These are phyloP conservation scores for Trichoderma endophyticum DNA, from an alignment of 2,329 filamentous ascomycete genomes.

Conservation along the genomic window DNA sequence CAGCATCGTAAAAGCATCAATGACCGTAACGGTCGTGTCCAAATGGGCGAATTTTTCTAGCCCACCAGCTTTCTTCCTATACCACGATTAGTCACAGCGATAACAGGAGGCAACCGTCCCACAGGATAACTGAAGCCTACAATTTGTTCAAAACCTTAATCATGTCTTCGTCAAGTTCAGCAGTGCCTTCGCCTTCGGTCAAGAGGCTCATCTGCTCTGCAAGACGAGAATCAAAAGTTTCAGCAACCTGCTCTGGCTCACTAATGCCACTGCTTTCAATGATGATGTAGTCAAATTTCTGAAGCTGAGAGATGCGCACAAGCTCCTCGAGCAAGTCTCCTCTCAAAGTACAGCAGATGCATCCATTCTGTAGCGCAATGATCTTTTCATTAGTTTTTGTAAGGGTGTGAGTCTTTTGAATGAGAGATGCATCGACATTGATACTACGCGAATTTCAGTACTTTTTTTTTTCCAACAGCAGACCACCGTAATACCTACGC, in stretches of 20 bases:
- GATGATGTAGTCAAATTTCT: conserved; percentile 67
- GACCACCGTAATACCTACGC: conserved; percentile 37
- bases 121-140: conserved; percentile 24
- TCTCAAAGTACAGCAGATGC: conserved; percentile 72
- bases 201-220: conserved; percentile 44
- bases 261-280: conserved; percentile 72
- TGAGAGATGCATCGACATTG: conserved; percentile 63
- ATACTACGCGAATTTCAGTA: conserved; percentile 39
- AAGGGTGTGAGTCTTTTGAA: conserved; percentile 54
- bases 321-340: conserved; percentile 70
- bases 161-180: conserved; percentile 35
- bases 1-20: conserved; percentile 71
- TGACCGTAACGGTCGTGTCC: conserved; percentile 69
- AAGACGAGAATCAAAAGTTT: conserved; percentile 63
- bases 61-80: conserved; percentile 55
- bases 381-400: conserved; percentile 61
- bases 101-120: fast-evolving
- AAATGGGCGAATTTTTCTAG: conserved; percentile 63
- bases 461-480: not conserved
- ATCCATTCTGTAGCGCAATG: conserved; percentile 68
- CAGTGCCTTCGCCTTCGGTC: conserved; percentile 29
- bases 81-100: not conserved
- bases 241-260: conserved; percentile 70
- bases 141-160: conserved; percentile 36
- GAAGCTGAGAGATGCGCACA: conserved; percentile 57